These are phyloP conservation scores for Pseudogymnoascus sp. DNA, from an alignment of 2,329 filamentous ascomycete species.

Conservation along the genomic window DNA sequence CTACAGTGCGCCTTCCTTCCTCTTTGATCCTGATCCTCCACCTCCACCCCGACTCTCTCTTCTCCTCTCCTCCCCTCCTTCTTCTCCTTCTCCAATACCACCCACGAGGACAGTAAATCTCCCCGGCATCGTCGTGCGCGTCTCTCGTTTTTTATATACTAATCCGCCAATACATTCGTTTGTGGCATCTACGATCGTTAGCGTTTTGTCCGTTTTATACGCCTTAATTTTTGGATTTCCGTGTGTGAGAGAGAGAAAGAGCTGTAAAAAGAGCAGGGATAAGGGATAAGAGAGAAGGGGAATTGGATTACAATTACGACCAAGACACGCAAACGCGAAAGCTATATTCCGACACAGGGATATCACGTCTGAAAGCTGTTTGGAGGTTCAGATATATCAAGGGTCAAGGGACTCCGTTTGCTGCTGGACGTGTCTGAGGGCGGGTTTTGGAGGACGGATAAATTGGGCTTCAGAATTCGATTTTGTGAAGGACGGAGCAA, in stretches of 20 bases:
- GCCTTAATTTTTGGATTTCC: background rate
- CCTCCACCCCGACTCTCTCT: background rate
- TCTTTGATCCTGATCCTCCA: background rate
- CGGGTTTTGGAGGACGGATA: background rate
- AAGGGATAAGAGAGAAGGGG: background rate
- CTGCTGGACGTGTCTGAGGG: background rate
- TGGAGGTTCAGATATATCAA: background rate
- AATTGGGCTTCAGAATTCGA: background rate
- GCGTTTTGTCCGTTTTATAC: background rate
- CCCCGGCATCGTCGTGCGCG: background rate
- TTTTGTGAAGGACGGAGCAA: background rate
- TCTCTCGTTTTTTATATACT: background rate
- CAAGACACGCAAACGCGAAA: background rate
- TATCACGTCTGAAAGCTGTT: background rate
- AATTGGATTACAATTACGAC: background rate
- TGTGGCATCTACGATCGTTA: background rate
- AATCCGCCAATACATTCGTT: background rate
- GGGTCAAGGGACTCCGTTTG: background rate
- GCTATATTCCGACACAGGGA: background rate
- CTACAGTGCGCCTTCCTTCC: background rate
- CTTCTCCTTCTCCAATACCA: background rate
- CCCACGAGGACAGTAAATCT: background rate
- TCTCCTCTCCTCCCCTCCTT: background rate
- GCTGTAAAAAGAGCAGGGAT: background rate
- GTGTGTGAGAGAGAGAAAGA: background rate